Evolutionary conservation across 1,139 yeast genomes (phyloP), one percentile per base, ranked within the genome.

Genomic region (Lodderomyces orthopsilosis): DNA sequence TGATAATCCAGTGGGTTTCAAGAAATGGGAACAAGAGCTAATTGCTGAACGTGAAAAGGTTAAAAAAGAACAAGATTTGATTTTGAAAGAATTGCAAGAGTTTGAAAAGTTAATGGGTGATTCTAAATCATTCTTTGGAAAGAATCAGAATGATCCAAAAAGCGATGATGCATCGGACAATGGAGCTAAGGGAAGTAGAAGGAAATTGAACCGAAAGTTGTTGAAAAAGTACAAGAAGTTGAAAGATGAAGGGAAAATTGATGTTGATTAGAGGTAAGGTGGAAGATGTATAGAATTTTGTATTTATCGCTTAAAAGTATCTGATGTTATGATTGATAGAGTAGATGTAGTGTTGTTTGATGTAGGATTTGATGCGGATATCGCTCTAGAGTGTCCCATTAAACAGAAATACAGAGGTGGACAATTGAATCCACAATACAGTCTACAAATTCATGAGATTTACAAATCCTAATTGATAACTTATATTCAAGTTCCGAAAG

Each of bases 1-100:
- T 15, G 42, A 49, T 17, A 50, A 56, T 33, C 54, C 56, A 4
- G 49, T 59, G 36, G 68, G 69, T 7, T 70, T 70, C 49, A 66
- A 62, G 41, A 52, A 58, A n/a, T 71, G 74, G 74, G 77, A 72
- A 48, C 48, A 56, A 21, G 53, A 55, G 35, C 55, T 57, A 47
- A 46, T 63, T 17, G 55, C 50, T 19, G 52, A 59, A 45, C 46
- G 55, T 30, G 51, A 53, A 44, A 50, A 53, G 40, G 53, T 53
- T 24, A 52, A 56, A 37, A 47, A 48, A 34, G 51, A 52, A 40
- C 43, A 50, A 18, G 48, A 52, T 38, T 13, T 27, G 22, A 51
- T 54, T 43, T 53, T 52, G 6, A 51, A 56, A 35, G 57, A 56
- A 22, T 38, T 41, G 24, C 38, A 39, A 14, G 46, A 48, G 35